Evolutionary conservation across 2,329 filamentous ascomycete genomes (phyloP), one percentile per base, ranked within the genome.

Genomic region (Ophiocordyceps polyrhachis-furcata): DNA sequence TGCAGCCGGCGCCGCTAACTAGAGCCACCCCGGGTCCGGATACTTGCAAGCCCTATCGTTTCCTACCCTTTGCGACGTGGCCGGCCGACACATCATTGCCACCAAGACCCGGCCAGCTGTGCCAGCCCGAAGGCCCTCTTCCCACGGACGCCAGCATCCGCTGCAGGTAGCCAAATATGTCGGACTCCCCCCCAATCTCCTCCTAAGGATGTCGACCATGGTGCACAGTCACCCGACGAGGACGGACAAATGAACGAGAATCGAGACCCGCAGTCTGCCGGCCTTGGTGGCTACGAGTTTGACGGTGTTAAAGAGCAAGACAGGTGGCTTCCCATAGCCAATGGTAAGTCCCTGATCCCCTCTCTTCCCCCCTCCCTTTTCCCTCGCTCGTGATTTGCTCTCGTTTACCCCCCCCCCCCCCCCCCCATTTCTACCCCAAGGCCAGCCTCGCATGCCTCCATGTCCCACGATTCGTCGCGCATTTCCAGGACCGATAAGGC

Each of bases 291-390:
- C 66, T 86, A 86, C 62, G 89, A 96, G 70, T 94, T 95, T 64
- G 89, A 96, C 69, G 61, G 61, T 43, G 89, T 96, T 67, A 96
- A 96, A 74, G 91, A 98, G 69, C 91, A 98, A 69, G 91, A 98
- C 69, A 75, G 91, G 74, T 98, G 91, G 91, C 77, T 98, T 64
- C 91, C 91, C 63, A 98, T 98, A 76, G 91, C 91, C 70, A 98
- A 98, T 87, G 91, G 91, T 98, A 76, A 76, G 91, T 91, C 47
- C 47, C 47, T 50, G 48, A 13, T 47, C 41, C 25, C 42, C 38
- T 28, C 8, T 28, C 3, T 23, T 6, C 21, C 21, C 21, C 47
- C 45, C 37, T 42, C 38, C 28, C 40, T 40, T 45, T 41, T 42
- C 31, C 40, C 46, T 44, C 17, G 70, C 70, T 72, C 71, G 67